Evolutionary conservation across 805 yeast species (phyloP).

Genomic region (Suhomyces sp.): DNA sequence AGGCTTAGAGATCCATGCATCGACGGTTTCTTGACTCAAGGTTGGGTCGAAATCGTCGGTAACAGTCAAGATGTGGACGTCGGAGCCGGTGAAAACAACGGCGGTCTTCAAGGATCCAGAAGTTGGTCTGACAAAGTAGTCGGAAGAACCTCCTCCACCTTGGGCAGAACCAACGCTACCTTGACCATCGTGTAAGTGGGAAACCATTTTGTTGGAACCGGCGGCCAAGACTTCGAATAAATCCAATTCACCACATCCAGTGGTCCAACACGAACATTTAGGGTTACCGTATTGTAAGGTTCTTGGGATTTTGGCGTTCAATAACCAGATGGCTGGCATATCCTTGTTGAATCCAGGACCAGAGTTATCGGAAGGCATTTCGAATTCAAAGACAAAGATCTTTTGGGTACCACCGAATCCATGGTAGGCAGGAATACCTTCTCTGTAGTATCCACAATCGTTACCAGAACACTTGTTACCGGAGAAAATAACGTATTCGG

Average conservation of each 20-base stretch:
- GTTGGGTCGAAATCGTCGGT: constrained; percentile 57
- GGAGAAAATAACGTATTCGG: constrained; percentile 82
- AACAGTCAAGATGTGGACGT: constrained; percentile 61
- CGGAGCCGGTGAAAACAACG: constrained; percentile 63
- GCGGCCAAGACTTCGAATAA: constrained; percentile 81
- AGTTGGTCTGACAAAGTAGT: constrained; percentile 87
- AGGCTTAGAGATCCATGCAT: constrained; percentile 52
- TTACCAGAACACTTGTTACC: constrained; percentile 43
- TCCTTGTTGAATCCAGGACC: constrained; percentile 64
- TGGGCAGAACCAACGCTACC: constrained; percentile 51
- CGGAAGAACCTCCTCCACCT: constrained; percentile 87
- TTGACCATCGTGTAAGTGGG: constrained; percentile 84
- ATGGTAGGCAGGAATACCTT: constrained; percentile 80
- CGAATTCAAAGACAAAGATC: constrained; percentile 89
- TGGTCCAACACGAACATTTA: constrained; percentile 90
- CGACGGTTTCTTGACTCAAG: constrained; percentile 54
- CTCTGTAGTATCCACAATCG: constrained; percentile 19
- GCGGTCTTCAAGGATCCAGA: constrained; percentile 81
- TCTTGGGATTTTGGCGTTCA: constrained; percentile 95
- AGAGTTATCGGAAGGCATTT: constrained; percentile 75
- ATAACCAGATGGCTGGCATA: constrained; percentile 98
- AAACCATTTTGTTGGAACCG: constrained; percentile 73
- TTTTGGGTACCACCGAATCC: constrained; percentile 86
- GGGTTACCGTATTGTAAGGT: constrained; percentile 87
- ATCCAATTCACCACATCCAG: constrained; percentile 98